A percentile compares a stretch with the other conserved stretches of the same genome.
These are phyloP conservation scores for Fusarium haematococcum DNA, from an alignment of 2,329 filamentous ascomycete species.

Conservation along the genomic window DNA sequence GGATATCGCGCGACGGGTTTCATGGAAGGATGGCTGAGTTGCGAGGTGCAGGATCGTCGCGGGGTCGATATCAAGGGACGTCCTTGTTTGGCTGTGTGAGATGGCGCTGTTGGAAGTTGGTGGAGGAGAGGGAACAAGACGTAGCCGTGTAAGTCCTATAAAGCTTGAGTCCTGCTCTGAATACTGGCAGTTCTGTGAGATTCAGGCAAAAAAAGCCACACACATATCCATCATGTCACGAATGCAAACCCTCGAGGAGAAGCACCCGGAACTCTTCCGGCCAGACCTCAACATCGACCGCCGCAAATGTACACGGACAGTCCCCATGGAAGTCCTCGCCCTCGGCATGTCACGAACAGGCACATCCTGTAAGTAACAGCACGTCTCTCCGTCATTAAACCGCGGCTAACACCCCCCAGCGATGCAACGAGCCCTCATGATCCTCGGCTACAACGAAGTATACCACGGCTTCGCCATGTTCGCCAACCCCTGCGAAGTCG, in stretches of 20 bases:
- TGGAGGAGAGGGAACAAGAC: background rate
- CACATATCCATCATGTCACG: background rate
- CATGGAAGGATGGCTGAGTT: background rate
- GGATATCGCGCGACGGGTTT: background rate
- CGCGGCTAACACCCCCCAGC: background rate
- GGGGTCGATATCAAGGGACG: background rate
- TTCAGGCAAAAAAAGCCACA: background rate
- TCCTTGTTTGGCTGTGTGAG: background rate
- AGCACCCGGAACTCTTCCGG: slow-evolving; percentile 16
- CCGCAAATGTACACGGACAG: slow-evolving; percentile 1
- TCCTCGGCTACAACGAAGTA: slow-evolving; percentile 19
- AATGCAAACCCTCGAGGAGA: slow-evolving; percentile 10
- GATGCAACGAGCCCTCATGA: slow-evolving; percentile 21
- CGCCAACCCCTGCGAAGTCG: slow-evolving; percentile 8
- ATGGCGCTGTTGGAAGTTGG: background rate
- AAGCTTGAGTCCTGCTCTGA: background rate
- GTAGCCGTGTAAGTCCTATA: background rate
- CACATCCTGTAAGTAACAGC: slow-evolving; percentile 5
- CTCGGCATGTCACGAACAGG: slow-evolving; percentile 9
- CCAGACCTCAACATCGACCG: slow-evolving; percentile 14
- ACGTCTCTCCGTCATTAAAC: too few relatives aligned
- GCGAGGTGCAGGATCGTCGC: background rate
- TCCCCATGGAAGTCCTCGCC: slow-evolving; percentile 17
- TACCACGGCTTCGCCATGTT: slow-evolving; percentile 22
- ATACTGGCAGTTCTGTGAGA: background rate